Evolutionary conservation across 169 alveolate species (phyloP).

Genomic region (Plasmodium knowlesi): DNA sequence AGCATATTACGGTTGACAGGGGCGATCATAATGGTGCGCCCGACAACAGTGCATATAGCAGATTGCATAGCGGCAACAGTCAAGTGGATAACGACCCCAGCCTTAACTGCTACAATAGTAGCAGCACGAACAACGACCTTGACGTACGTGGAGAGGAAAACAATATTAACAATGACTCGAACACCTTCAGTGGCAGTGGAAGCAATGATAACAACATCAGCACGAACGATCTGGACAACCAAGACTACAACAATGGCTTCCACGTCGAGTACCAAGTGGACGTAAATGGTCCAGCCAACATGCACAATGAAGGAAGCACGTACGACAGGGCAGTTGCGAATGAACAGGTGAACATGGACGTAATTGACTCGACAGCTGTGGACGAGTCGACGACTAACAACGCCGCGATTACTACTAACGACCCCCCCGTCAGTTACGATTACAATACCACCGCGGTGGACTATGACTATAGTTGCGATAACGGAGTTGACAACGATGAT

Average conservation of each 20-base stretch:
- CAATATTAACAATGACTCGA: conserved; percentile 4
- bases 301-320: neutral
- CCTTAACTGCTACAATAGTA: neutral
- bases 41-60: neutral
- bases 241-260: neutral
- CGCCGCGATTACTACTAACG: neutral
- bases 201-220: neutral
- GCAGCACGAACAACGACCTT: neutral
- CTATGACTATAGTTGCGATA: neutral
- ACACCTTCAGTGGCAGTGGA: neutral
- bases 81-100: neutral
- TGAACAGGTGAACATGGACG: neutral
- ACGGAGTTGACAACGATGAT: neutral
- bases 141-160: neutral
- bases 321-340: neutral
- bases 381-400: neutral
- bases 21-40: neutral
- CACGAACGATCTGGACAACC: neutral
- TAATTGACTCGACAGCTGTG: neutral
- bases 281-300: neutral
- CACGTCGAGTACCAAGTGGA: neutral
- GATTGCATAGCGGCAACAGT: neutral
- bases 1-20: neutral
- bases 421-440: neutral
- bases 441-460: neutral